Percentiles rank a stretch among this genome's conserved stretches.
These are phyloP conservation scores for Flueggea neowawraea DNA, from an alignment of 441 rosid genomes.

Conservation along the genomic window DNA sequence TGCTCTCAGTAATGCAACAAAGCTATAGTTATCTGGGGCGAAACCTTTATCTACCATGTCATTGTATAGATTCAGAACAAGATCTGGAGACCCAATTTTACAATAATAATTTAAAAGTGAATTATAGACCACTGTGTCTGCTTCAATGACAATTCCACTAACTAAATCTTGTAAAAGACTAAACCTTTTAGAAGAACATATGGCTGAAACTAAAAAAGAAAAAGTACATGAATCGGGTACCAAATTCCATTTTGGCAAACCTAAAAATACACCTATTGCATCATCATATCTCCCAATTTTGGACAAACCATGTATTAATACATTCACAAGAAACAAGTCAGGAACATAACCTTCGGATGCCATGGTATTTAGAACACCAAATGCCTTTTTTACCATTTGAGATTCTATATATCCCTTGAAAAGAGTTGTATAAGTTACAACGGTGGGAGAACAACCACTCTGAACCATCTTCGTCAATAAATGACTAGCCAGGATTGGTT, in stretches of 20 bases:
- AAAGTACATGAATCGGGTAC: conserved; percentile 66
- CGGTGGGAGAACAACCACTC: conserved; percentile 50
- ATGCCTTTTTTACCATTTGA: conserved; percentile 43
- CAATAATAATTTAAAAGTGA: conserved; percentile 48
- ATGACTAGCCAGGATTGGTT: conserved; percentile 42
- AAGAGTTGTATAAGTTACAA: conserved; percentile 61
- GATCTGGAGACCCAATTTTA: conserved; percentile 33
- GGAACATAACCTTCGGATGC: conserved; percentile 40
- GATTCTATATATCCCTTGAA: conserved; percentile 53
- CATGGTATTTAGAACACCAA: conserved; percentile 34
- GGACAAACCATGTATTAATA: conserved; percentile 48
- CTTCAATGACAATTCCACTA: conserved; percentile 24
- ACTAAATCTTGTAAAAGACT: conserved; percentile 28
- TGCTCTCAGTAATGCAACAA: conserved; percentile 51
- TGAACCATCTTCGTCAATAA: conserved; percentile 51
- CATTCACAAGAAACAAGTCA: conserved; percentile 65
- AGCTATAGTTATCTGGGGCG: conserved; percentile 52
- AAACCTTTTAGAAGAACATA: conserved; percentile 35
- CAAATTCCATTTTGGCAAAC: conserved; percentile 22
- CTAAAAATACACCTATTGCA: conserved; percentile 7
- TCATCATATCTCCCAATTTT: conserved; percentile 23
- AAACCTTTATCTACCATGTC: conserved; percentile 44
- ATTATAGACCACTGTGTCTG: conserved; percentile 56
- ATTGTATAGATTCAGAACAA: conserved; percentile 38
- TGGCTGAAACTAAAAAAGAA: conserved; percentile 46